Percentiles rank a stretch among this genome's conserved stretches.
phyloP scores from a whole-genome alignment of 2,329 filamentous ascomycete species.

The Diaporthe caulivora region DNA sequence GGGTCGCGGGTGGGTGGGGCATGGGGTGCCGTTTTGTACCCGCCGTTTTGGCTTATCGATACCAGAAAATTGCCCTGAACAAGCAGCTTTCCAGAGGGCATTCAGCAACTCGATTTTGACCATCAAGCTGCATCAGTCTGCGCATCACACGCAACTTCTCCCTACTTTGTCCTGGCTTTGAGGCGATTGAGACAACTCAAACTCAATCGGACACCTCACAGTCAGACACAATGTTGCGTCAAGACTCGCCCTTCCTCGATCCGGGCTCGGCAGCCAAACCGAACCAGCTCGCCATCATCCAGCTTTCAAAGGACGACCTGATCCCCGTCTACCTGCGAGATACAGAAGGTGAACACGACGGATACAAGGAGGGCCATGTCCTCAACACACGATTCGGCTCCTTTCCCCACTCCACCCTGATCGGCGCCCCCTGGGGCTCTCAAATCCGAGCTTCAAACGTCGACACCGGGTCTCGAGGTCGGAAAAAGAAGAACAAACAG shows the following conservation, averaged over 20 bases:
- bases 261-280: conserved; percentile 72
- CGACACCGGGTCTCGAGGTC: conserved; percentile 89
- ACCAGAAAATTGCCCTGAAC: conserved; percentile 28
- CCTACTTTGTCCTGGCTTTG: not conserved
- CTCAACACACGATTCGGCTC: conserved; percentile 96
- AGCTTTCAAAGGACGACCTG: conserved; percentile 88
- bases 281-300: conserved; percentile 82
- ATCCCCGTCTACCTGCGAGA: conserved; percentile 79
- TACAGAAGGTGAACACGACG: conserved; percentile 72
- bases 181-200: not conserved
- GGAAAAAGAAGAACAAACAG: conserved; percentile 60
- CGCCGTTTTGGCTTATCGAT: conserved; percentile 26
- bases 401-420: conserved; percentile 82
- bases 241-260: conserved; percentile 81
- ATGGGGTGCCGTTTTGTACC: not conserved
- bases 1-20: not conserved
- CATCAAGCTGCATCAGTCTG: not conserved
- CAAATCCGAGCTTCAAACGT: conserved; percentile 91
- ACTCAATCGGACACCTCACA: conserved; percentile 36
- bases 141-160: not conserved
- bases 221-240: conserved; percentile 48
- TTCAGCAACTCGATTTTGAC: not conserved
- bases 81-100: not conserved
- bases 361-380: conserved; percentile 81
- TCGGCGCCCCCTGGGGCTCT: conserved; percentile 88